Evolutionary conservation across 192 early-diverging fungal species (phyloP), one percentile per base, ranked within the genome.

Genomic region (Podochytrium sp.): DNA sequence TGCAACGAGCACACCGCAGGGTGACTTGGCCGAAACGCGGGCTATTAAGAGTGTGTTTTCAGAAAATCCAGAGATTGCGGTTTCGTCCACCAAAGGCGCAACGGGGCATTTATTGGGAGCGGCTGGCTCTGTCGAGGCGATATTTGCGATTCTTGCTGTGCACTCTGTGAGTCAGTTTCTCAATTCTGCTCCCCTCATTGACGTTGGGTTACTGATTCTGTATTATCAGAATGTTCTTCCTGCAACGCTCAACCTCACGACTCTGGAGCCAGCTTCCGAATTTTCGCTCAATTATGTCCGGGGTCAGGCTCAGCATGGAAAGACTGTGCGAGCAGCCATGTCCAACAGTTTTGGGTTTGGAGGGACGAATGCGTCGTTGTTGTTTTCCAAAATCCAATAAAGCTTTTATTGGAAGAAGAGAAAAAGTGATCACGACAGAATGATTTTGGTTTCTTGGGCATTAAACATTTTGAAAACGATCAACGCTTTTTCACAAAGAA

Each of bases 331-430:
- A 35, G 89, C 87, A 0, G 93, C 91, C 0, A 70, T 98, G 35
- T 91, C 92, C 30, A 96, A 96, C 81, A 92, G 90, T 35, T 96
- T 98, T 87, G 95, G 95, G 14, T 96, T 96, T 88, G 95, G 95
- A 18, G 84, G 84, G 7, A 86, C 84, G 2, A 86, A 86, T 50
- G 79, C 79, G 10, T 69, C 71, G 0, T 61, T 85, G 34, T 32
- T 76, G 25, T 84, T 84, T 58, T 62, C 72, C 12, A 81, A 77
- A 62, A 35, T 66, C n/a, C 29, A 74, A 42, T 59, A 51, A 64
- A 1, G n/a, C n/a, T n/a, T n/a, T n/a, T n/a, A n/a, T n/a, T n/a
- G n/a, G n/a, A n/a, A n/a, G n/a, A n/a, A n/a, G n/a, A n/a, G n/a
- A n/a, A n/a, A n/a, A n/a, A n/a, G n/a, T n/a, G n/a, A n/a, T n/a